Evolutionary conservation across 768 basidiomycete genomes (phyloP).

Genomic region (Pleurotus salmoneostramineus): DNA sequence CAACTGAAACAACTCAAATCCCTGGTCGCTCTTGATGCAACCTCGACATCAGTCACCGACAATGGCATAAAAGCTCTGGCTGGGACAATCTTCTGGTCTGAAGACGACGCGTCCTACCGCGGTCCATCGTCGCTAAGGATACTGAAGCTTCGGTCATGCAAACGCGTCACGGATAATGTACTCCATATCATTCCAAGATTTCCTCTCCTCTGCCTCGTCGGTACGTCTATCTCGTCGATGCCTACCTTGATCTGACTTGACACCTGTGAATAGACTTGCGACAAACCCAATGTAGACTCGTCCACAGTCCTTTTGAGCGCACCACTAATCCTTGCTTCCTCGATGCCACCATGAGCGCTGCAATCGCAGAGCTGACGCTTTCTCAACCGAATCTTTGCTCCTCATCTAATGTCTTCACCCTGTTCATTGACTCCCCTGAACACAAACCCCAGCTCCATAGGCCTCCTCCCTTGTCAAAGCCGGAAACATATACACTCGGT

Average conservation of each 20-base stretch:
- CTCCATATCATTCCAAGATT: slow-evolving; percentile 41
- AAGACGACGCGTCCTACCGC: slow-evolving; percentile 20
- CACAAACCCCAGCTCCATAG: neutral
- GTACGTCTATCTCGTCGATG: slow-evolving; percentile 29
- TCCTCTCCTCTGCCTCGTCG: slow-evolving; percentile 57
- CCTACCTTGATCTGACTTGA: neutral
- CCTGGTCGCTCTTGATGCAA: slow-evolving; percentile 63
- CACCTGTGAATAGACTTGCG: slow-evolving; percentile 37
- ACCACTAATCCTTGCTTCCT: neutral
- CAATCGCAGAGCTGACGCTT: slow-evolving; percentile 25
- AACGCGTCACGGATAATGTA: slow-evolving; percentile 38
- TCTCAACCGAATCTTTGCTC: slow-evolving; percentile 24
- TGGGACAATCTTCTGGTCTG: slow-evolving; percentile 36
- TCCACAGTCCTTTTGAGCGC: neutral
- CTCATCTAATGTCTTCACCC: slow-evolving; percentile 24
- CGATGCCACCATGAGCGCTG: slow-evolving; percentile 25
- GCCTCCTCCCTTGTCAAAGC: neutral
- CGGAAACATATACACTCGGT: slow-evolving; percentile 13
- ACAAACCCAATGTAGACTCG: slow-evolving; percentile 37
- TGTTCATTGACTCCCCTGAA: slow-evolving; percentile 24
- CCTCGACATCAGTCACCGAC: slow-evolving; percentile 44
- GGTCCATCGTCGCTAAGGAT: slow-evolving; percentile 62
- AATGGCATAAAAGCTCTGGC: slow-evolving; percentile 52
- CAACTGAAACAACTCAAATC: slow-evolving; percentile 47
- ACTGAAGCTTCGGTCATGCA: slow-evolving; percentile 52